phyloP scores from a whole-genome alignment of 805 yeast species.

The Kazachstania taianensis region DNA sequence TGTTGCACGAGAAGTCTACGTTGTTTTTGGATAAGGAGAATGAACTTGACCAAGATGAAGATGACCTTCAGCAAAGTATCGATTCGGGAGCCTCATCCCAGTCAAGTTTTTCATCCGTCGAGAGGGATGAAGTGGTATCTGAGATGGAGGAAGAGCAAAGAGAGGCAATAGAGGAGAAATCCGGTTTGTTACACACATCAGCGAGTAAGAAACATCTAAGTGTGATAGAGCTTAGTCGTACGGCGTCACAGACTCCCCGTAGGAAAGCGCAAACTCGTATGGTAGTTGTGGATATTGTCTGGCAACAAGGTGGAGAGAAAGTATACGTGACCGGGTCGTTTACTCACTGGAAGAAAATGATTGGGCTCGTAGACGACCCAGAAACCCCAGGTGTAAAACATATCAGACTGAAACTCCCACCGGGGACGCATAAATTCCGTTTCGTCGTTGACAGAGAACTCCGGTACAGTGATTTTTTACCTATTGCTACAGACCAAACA shows the following conservation, averaged over 20 bases:
- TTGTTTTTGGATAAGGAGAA: no score
- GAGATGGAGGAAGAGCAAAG: neutral
- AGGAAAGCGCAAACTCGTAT: constrained; percentile 23
- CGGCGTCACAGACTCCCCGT: neutral
- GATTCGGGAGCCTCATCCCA: no score
- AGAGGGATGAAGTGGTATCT: no score
- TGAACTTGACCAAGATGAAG: no score
- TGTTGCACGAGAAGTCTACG: no score
- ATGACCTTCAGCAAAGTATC: no score
- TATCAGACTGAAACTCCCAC: constrained; percentile 66
- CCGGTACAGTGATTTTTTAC: constrained; percentile 73
- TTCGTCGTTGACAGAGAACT: constrained; percentile 91
- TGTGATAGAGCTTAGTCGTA: neutral
- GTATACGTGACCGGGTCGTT: constrained; percentile 96
- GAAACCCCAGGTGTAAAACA: constrained; percentile 34
- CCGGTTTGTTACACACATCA: neutral
- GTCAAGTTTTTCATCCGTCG: no score
- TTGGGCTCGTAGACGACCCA: constrained; percentile 48
- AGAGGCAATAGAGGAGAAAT: neutral
- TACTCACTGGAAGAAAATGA: constrained; percentile 98
- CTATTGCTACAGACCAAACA: constrained; percentile 92
- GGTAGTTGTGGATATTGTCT: constrained; percentile 57
- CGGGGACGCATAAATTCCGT: constrained; percentile 85
- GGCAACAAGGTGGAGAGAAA: constrained; percentile 94
- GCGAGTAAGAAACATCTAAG: constrained; percentile 1